A percentile compares a stretch with the other conserved stretches of the same genome.
Evolutionary conservation across 805 yeast genomes (phyloP).

Genomic region (Spathaspora arborariae): DNA sequence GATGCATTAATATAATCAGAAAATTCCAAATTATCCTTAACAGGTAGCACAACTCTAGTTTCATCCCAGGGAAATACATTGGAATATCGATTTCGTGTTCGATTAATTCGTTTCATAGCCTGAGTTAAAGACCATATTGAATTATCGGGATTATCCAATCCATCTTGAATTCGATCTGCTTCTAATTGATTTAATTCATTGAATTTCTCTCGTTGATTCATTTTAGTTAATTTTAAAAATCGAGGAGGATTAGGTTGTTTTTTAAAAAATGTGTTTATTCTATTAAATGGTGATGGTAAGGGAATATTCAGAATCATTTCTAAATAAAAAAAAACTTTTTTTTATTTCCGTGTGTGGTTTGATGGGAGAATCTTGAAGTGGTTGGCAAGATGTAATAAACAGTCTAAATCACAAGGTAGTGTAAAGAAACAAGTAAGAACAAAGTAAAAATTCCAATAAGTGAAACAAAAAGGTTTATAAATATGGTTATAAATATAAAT

Average conservation of each 20-base stretch:
- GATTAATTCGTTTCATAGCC: conserved; percentile 7
- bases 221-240: background rate
- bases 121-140: conserved; percentile 10
- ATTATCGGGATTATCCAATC: conserved; percentile 5
- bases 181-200: conserved; percentile 11
- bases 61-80: conserved; percentile 41
- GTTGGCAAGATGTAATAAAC: too few species aligned
- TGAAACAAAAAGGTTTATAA: too few species aligned
- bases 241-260: background rate
- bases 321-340: background rate
- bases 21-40: conserved; percentile 2
- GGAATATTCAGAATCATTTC: background rate
- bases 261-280: background rate
- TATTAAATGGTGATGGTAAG: background rate
- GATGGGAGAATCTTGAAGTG: background rate
- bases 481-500: too few species aligned
- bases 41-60: conserved; percentile 30
- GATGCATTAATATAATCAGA: conserved; percentile 42
- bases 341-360: background rate
- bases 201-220: conserved; percentile 12
- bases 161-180: conserved; percentile 10
- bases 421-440: too few species aligned
- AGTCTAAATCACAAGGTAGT: too few species aligned
- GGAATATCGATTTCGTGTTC: conserved; percentile 29
- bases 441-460: too few species aligned